Evolutionary conservation across 106 monocot genomes (phyloP), one percentile per base, ranked within the genome.

Genomic region (Dioscorea dumetorum): DNA sequence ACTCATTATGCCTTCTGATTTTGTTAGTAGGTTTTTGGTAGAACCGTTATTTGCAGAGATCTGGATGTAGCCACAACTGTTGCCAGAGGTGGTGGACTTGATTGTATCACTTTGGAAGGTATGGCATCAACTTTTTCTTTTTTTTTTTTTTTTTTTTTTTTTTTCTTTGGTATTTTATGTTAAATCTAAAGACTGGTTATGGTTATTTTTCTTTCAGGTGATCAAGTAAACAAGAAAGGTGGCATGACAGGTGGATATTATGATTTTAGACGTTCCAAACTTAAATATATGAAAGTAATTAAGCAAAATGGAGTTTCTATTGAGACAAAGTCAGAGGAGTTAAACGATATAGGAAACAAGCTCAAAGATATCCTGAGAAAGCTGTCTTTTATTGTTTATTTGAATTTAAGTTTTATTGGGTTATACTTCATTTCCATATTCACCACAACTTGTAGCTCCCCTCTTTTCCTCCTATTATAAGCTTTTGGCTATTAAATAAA

Each of bases 161-260:
- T 41, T 10, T 41, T 41, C 6, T 41, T 10, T 41, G 6, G 41
- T 41, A 41, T 41, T 41, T 41, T 10, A 0, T 61, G 57, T 69
- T 54, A 41, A 69, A 59, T 12, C 18, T 34, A 14, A 41, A 41
- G 41, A 10, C 41, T 41, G 41, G 0, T 5, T 41, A 6, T 41
- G 6, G 41, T 41, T 41, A 41, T 76, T 11, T 19, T 4, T 69
- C 22, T 64, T 31, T 73, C 77, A 97, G 97, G 97, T 57, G 97
- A 99, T 71, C 97, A 99, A 84, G 97, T 99, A 57, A 92, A 82
- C 79, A 99, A 87, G 82, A 99, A 99, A 80, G 97, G 97, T 79
- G 97, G 90, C 32, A 99, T 99, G 97, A 99, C 92, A 49, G 97
- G 97, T n/a, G 97, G 97, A 60, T 99, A 83, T 85, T 99, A 99